Percentiles rank a stretch among this genome's conserved stretches.
phyloP scores from a whole-genome alignment of 352 stramenopile species.

The Blastocystis sp. region DNA sequence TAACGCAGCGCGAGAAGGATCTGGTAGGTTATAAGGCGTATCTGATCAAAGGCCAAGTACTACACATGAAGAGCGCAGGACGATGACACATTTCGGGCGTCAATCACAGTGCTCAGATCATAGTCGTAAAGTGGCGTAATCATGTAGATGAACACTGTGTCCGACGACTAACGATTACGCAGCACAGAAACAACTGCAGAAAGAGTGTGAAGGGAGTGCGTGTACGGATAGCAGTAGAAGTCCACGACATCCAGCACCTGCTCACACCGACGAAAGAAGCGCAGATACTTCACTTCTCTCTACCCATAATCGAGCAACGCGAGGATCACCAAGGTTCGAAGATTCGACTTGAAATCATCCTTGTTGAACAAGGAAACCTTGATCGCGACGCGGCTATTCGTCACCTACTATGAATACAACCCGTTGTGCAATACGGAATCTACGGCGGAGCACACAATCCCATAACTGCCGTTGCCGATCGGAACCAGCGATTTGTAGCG shows the following conservation, averaged over 20 bases:
- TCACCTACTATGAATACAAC: slow-evolving; percentile 3
- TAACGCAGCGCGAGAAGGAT: slow-evolving; percentile 93
- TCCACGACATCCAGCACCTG: slow-evolving; percentile 52
- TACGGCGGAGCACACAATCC: slow-evolving; percentile 45
- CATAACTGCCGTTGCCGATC: slow-evolving; percentile 50
- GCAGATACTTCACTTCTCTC: slow-evolving; percentile 59
- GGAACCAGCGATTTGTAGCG: slow-evolving; percentile 28
- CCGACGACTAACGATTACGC: background rate
- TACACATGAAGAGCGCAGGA: slow-evolving; percentile 75
- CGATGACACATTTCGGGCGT: slow-evolving; percentile 27
- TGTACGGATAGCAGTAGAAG: slow-evolving; percentile 69
- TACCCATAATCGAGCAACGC: background rate
- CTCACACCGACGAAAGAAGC: slow-evolving; percentile 47
- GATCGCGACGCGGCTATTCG: slow-evolving; percentile 41
- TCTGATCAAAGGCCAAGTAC: slow-evolving; percentile 85
- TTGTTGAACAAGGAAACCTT: slow-evolving; percentile 15
- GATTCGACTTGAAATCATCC: background rate
- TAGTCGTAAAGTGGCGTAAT: slow-evolving; percentile 47
- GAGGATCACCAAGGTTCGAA: background rate
- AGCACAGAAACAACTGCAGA: background rate
- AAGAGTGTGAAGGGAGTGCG: background rate
- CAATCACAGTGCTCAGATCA: slow-evolving; percentile 36
- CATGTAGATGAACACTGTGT: slow-evolving; percentile 24
- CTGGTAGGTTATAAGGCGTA: slow-evolving; percentile 82
- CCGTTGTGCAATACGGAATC: background rate